A percentile compares a stretch with the other conserved stretches of the same genome.
phyloP scores from a whole-genome alignment of 2,329 filamentous ascomycete genomes.

The Cadophora sp. region DNA sequence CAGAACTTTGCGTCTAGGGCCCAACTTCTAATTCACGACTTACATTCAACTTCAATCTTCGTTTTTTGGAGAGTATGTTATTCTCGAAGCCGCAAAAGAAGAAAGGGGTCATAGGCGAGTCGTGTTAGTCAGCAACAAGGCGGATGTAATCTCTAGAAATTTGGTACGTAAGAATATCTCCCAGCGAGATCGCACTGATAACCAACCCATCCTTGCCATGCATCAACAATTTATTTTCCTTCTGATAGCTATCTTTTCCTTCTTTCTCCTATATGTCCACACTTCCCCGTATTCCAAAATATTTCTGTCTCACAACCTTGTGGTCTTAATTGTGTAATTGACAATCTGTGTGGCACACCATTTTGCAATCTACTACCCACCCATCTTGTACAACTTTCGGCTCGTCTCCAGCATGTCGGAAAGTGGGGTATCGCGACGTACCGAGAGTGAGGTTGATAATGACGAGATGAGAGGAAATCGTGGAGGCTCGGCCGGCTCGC shows the following conservation, averaged over 20 bases:
- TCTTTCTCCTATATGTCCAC: neutral
- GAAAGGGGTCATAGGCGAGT: neutral
- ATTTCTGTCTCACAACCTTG: slow-evolving; percentile 13
- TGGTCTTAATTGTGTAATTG: slow-evolving; percentile 10
- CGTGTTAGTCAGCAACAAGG: neutral
- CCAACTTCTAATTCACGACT: neutral
- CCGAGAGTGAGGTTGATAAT: slow-evolving; percentile 15
- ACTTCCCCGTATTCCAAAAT: slow-evolving; percentile 1
- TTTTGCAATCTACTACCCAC: neutral
- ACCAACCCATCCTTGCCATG: slow-evolving; percentile 2
- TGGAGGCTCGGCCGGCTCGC: slow-evolving; percentile 15
- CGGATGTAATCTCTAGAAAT: neutral
- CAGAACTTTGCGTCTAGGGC: neutral
- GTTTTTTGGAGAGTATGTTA: neutral
- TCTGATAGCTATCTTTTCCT: neutral
- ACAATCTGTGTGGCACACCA: slow-evolving; percentile 13
- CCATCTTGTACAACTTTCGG: slow-evolving; percentile 2
- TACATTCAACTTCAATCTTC: neutral
- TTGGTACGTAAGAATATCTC: slow-evolving; percentile 16
- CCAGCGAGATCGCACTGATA: slow-evolving; percentile 6
- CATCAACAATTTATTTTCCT: neutral
- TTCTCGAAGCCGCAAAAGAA: neutral
- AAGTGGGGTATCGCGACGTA: slow-evolving; percentile 7
- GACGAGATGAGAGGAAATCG: slow-evolving; percentile 11
- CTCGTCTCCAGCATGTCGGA: slow-evolving; percentile 17